Conservation (phyloP, 1,284 basidiomycete species). For the Rhodotorula sp. region DNA sequence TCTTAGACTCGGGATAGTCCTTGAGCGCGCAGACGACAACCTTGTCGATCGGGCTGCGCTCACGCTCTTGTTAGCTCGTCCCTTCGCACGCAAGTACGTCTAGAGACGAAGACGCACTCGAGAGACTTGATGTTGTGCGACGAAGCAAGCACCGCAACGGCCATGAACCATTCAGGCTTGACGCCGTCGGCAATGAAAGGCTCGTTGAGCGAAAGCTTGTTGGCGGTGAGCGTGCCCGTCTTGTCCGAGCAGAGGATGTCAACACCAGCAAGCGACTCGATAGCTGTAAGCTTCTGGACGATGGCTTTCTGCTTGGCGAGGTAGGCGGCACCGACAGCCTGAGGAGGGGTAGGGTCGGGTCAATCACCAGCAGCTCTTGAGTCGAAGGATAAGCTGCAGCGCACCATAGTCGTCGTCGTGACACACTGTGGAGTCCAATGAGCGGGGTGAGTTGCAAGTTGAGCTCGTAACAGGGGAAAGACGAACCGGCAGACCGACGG, state of each 20-base stretch:
- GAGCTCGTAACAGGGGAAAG: too few relatives aligned
- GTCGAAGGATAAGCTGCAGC: too few relatives aligned
- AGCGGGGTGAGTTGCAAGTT: too few relatives aligned
- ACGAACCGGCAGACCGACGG: conserved; percentile 58
- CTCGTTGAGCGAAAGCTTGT: conserved; percentile 62
- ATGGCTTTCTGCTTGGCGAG: conserved; percentile 61
- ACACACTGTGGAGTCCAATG: conserved; percentile 44
- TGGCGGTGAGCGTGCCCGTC: conserved; percentile 62
- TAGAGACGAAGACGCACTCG: conserved; percentile 50
- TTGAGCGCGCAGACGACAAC: conserved; percentile 60
- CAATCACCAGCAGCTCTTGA: not conserved
- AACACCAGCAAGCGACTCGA: conserved; percentile 62
- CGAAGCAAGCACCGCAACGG: conserved; percentile 60
- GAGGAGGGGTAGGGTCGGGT: not conserved
- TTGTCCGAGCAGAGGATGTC: conserved; percentile 63
- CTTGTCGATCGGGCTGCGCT: conserved; percentile 57
- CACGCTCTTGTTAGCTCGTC: too few relatives aligned
- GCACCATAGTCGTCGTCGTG: conserved; percentile 56
- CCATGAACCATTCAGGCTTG: conserved; percentile 57
- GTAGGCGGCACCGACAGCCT: conserved; percentile 61
- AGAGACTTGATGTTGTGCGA: conserved; percentile 61
- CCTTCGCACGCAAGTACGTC: too few relatives aligned
- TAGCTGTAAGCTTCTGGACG: conserved; percentile 64
- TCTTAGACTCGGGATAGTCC: conserved; percentile 59
- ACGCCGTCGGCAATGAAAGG: conserved; percentile 57